Conservation (phyloP, 108 stramenopile species). For the Cyclotella cryptica region DNA sequence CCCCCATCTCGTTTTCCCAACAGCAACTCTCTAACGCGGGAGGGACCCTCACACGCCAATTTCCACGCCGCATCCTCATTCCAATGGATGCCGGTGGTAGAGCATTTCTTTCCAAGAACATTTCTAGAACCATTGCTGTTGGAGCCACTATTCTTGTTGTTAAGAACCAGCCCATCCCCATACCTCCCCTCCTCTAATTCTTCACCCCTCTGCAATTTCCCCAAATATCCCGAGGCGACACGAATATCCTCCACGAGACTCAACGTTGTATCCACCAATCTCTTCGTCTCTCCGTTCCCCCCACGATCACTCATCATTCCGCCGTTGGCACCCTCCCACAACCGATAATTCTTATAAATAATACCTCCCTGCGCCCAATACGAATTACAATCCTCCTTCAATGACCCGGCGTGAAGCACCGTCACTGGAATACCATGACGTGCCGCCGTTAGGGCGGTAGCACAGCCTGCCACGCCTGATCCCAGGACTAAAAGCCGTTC, state of each 20-base stretch:
- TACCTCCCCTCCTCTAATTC: slow-evolving; percentile 35
- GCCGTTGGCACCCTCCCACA: slow-evolving; percentile 14
- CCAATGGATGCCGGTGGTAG: slow-evolving; percentile 63
- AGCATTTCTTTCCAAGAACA: slow-evolving; percentile 17
- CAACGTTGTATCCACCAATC: slow-evolving; percentile 70
- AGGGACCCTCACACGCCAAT: slow-evolving; percentile 89
- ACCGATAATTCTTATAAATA: slow-evolving; percentile 83
- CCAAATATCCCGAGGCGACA: slow-evolving; percentile 35
- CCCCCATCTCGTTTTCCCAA: slow-evolving; percentile 50
- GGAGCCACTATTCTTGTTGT: not conserved
- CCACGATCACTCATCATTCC: not conserved
- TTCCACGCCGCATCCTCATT: slow-evolving; percentile 86
- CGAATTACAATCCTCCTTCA: slow-evolving; percentile 89
- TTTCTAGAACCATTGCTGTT: not conserved
- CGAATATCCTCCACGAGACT: slow-evolving; percentile 85
- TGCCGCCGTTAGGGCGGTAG: slow-evolving; percentile 80
- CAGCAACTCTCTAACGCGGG: slow-evolving; percentile 82
- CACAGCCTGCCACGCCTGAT: slow-evolving; percentile 87
- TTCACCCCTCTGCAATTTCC: not conserved
- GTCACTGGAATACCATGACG: slow-evolving; percentile 76
- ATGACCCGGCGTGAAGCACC: slow-evolving; percentile 71
- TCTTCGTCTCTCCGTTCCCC: slow-evolving; percentile 5
- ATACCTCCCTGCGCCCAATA: slow-evolving; percentile 98
- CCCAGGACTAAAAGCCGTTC: slow-evolving; percentile 81
- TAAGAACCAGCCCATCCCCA: not conserved